These are phyloP conservation scores for Botrytis paeoniae DNA, from an alignment of 2,329 filamentous ascomycete species.

Conservation along the genomic window DNA sequence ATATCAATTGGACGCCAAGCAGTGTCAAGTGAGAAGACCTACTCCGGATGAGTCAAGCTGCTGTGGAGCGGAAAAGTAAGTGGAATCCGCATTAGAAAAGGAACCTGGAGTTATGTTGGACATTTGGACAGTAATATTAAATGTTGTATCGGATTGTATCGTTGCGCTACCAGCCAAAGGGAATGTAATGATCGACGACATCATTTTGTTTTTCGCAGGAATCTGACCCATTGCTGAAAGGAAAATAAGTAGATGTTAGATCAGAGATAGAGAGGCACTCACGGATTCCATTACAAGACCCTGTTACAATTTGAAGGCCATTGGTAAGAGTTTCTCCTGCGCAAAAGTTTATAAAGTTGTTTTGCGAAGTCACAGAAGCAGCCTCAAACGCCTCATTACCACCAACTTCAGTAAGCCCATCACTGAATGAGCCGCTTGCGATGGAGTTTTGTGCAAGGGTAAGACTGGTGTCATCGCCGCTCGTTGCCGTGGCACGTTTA, in stretches of 20 bases:
- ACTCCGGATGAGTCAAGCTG: constrained; percentile 20
- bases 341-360: constrained; percentile 36
- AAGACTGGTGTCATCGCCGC: constrained; percentile 12
- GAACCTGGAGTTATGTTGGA: constrained; percentile 39
- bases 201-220: constrained; percentile 36
- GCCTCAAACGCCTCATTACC: constrained; percentile 25
- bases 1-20: not conserved
- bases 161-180: constrained; percentile 30
- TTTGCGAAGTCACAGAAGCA: constrained; percentile 28
- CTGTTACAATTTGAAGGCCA: constrained; percentile 52
- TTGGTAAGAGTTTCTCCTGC: constrained; percentile 50
- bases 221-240: constrained; percentile 38
- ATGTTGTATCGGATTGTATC: constrained; percentile 28
- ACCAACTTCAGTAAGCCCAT: constrained; percentile 26
- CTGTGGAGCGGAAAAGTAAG: constrained; percentile 43
- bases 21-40: not conserved
- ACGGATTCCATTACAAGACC: constrained; percentile 55
- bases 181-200: constrained; percentile 35
- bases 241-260: not conserved
- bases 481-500: constrained; percentile 1
- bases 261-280: constrained; percentile 15
- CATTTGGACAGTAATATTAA: constrained; percentile 40
- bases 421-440: constrained; percentile 27
- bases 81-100: constrained; percentile 41
- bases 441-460: constrained; percentile 20